phyloP scores from a whole-genome alignment of 108 stramenopile genomes.

The Fragilaria crotonensis region DNA sequence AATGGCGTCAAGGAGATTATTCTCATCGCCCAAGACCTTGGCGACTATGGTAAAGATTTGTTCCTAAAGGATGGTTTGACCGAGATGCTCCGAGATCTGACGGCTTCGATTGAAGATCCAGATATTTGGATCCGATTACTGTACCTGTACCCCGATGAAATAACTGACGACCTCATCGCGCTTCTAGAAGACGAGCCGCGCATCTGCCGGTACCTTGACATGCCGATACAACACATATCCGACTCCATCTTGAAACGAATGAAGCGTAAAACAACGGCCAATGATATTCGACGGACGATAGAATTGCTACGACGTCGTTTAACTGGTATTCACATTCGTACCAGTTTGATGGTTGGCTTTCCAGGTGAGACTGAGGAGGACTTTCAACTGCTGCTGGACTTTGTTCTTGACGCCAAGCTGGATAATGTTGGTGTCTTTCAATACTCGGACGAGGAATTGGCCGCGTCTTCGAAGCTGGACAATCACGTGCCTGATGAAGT shows the following conservation, averaged over 20 bases:
- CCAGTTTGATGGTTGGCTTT: constrained; percentile 76
- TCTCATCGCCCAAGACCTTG: constrained; percentile 42
- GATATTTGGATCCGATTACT: constrained; percentile 33
- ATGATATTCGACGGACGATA: constrained; percentile 24
- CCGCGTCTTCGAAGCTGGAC: constrained; percentile 24
- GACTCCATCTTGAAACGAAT: constrained; percentile 28
- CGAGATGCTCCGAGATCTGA: constrained; percentile 13
- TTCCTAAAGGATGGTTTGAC: constrained; percentile 12
- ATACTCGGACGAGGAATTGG: constrained; percentile 31
- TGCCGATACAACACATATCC: constrained; percentile 42
- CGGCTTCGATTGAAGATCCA: constrained; percentile 13
- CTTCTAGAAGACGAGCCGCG: constrained; percentile 28
- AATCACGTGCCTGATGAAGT: constrained; percentile 61
- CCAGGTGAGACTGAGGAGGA: constrained; percentile 82
- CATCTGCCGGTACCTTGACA: constrained; percentile 33
- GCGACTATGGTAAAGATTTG: constrained; percentile 35
- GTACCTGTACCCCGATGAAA: constrained; percentile 44
- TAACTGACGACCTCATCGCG: constrained; percentile 26
- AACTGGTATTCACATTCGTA: constrained; percentile 63
- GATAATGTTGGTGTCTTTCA: constrained; percentile 32
- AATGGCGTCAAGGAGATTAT: constrained; percentile 34
- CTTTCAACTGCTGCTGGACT: constrained; percentile 61
- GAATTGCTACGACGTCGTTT: constrained; percentile 26
- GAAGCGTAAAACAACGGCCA: constrained; percentile 24
- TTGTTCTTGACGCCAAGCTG: constrained; percentile 41